Base-by-base conservation (phyloP, 768 basidiomycete species). In the Agaricus sinodeliciosus region DNA sequence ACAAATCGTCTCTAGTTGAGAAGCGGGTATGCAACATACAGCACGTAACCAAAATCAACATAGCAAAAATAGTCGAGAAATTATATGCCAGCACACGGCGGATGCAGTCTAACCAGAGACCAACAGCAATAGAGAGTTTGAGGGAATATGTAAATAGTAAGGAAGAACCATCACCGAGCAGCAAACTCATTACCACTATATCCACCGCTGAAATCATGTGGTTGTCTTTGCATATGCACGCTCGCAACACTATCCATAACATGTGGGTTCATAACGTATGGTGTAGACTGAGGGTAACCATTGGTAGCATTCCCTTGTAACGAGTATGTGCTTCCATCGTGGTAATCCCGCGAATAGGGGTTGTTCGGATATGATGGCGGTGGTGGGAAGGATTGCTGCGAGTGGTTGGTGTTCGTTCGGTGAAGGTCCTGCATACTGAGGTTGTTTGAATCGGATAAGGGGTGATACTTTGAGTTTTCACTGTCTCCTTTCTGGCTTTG, bases 71-170 rank as follows among this genome's bases (percentile, higher is more conserved):
- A 41, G 19, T 16, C 15, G 11, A 26, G 42, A 12, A 43, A 25
- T 16, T 25, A 12, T 18, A 25, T 25, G 26, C 12, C 42, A 25
- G 26, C 39, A 41, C 7, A 11, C 15, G 3, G 19, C 3, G 42
- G 13, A 42, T 19, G 22, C 1, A 35, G 47, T 37, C 47, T n/a
- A 25, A 36, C 47, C 47, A 37, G 47, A 48, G 55, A 51, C 40
- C 58, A 58, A 46, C 58, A 45, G 51, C 43, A 26, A 34, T 15
- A 44, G 45, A 41, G 22, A 37, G 44, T 19, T 49, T 51, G 42
- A 39, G 31, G 22, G 45, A 43, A 44, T 49, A 43, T 18, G 28
- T 25, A 43, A 13, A 27, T 27, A 46, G 16, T 35, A 39, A 25
- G 40, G 26, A 18, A 40, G 44, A 31, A 43, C 40, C 44, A 46